phyloP scores from a whole-genome alignment of 345 rosid species.

The Lepidium africanum region DNA sequence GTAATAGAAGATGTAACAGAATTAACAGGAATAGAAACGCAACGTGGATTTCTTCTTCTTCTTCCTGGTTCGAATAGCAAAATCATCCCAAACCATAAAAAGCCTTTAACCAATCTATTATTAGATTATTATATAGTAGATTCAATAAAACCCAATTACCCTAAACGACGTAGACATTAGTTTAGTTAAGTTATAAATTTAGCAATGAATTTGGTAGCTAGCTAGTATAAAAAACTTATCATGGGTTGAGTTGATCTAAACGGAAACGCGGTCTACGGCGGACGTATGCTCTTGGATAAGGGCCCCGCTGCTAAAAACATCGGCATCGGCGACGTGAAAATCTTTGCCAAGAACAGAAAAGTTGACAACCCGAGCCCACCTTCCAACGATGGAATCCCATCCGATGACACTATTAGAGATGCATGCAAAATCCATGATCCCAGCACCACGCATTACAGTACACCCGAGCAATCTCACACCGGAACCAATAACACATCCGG shows the following conservation, averaged over 20 bases:
- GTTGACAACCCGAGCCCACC: conserved; percentile 87
- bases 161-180: too few relatives aligned
- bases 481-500: conserved; percentile 68
- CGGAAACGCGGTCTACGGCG: too few relatives aligned
- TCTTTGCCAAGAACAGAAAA: conserved; percentile 84
- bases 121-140: too few relatives aligned
- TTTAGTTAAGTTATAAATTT: too few relatives aligned
- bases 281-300: not conserved
- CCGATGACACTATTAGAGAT: conserved; percentile 79
- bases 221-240: too few relatives aligned
- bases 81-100: conserved; percentile 38
- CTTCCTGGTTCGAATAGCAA: conserved; percentile 33
- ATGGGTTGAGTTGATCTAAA: too few relatives aligned
- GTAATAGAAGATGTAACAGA: not conserved
- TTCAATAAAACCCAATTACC: too few relatives aligned
- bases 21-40: not conserved
- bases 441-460: conserved; percentile 84
- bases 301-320: not conserved
- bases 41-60: conserved; percentile 24
- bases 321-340: conserved; percentile 62
- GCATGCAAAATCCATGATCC: conserved; percentile 78
- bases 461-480: conserved; percentile 83
- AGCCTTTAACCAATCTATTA: conserved; percentile 44
- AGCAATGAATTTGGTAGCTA: too few relatives aligned
- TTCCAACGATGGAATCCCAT: conserved; percentile 87